These are phyloP conservation scores for Hymenoscyphus fructigenus DNA, from an alignment of 2,329 filamentous ascomycete species.

Conservation along the genomic window DNA sequence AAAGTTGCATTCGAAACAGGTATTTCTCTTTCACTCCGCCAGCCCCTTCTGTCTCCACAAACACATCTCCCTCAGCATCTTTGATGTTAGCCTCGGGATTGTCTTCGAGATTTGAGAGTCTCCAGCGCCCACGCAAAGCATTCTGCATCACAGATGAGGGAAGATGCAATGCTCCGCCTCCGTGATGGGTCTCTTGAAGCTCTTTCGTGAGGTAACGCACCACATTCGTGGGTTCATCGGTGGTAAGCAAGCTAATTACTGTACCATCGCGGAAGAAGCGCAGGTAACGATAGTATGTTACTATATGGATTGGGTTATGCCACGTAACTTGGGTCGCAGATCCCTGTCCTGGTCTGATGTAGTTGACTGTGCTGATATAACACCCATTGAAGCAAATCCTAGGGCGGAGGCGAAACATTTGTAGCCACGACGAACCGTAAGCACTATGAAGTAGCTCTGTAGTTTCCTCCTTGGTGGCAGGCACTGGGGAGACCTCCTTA, in stretches of 20 bases:
- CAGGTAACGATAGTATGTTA: constrained; percentile 97
- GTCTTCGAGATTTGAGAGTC: constrained; percentile 44
- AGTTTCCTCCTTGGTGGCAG: constrained; percentile 22
- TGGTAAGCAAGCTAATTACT: constrained; percentile 76
- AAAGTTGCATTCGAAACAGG: constrained; percentile 78
- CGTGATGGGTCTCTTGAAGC: constrained; percentile 48
- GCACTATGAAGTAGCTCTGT: constrained; percentile 38
- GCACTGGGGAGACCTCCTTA: neutral
- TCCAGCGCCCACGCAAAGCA: constrained; percentile 66
- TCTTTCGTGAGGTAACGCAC: constrained; percentile 80
- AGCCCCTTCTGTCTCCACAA: constrained; percentile 84
- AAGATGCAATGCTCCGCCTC: constrained; percentile 37
- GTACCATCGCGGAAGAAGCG: constrained; percentile 92
- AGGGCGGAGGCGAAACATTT: constrained; percentile 78
- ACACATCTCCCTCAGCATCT: constrained; percentile 65
- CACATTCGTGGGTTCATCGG: constrained; percentile 78
- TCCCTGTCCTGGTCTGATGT: constrained; percentile 77
- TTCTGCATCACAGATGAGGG: constrained; percentile 63
- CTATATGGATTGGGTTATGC: constrained; percentile 83
- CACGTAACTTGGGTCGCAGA: constrained; percentile 71
- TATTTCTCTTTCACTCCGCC: constrained; percentile 62
- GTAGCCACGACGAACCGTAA: constrained; percentile 56
- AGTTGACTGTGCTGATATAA: constrained; percentile 97
- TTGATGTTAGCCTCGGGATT: constrained; percentile 33
- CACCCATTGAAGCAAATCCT: constrained; percentile 91